Conservation (phyloP, 257 asterid species). For the Penstemon barbatus region DNA sequence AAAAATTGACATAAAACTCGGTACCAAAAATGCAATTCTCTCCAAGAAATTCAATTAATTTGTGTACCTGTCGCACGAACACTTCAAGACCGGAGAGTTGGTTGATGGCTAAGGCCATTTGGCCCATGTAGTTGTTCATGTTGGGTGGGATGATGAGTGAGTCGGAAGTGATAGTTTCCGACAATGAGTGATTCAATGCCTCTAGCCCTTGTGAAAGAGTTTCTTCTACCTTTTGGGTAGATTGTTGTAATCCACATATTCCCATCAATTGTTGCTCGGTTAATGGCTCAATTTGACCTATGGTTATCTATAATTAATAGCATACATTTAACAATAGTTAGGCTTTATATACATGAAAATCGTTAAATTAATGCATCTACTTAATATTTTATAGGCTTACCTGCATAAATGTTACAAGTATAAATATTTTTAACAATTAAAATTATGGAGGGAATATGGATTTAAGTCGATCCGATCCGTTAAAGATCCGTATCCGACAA, state of each 20-base stretch:
- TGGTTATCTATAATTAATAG: slow-evolving; percentile 35
- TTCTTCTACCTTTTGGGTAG: slow-evolving; percentile 68
- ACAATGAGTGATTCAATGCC: slow-evolving; percentile 45
- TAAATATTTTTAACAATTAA: too few species aligned
- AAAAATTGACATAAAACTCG: too few species aligned
- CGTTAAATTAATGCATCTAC: neutral
- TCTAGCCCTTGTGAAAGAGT: slow-evolving; percentile 66
- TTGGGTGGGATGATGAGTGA: slow-evolving; percentile 47
- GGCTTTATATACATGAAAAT: too few species aligned
- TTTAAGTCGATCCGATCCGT: too few species aligned
- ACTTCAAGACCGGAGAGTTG: slow-evolving; percentile 59
- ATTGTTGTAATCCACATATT: slow-evolving; percentile 56
- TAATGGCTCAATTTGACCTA: slow-evolving; percentile 56
- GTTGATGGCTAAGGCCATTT: slow-evolving; percentile 66
- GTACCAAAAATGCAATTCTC: too few species aligned
- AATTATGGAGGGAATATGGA: too few species aligned
- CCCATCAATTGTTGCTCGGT: slow-evolving; percentile 66
- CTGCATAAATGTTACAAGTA: neutral
- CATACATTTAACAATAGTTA: too few species aligned
- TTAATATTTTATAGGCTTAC: neutral
- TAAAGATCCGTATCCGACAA: too few species aligned
- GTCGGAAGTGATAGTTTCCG: slow-evolving; percentile 51
- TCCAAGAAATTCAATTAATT: too few species aligned
- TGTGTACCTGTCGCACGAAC: slow-evolving; percentile 60
- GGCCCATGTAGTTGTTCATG: slow-evolving; percentile 58